Conservation (phyloP, 2,329 filamentous ascomycete genomes). For the Leptosphaerulina australis region DNA sequence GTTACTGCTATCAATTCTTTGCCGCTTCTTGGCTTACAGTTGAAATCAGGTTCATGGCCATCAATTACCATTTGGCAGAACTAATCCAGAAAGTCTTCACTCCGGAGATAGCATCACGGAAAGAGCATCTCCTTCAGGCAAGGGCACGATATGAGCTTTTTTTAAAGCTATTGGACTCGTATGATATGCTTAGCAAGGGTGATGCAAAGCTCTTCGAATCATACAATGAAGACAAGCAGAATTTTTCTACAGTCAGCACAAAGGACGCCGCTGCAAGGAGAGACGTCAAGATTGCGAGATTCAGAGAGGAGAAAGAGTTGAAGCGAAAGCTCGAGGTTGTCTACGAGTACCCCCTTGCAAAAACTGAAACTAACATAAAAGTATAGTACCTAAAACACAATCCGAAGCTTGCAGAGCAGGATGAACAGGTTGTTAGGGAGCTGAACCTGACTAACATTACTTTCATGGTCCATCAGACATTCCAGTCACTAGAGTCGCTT, state of each 20-base stretch:
- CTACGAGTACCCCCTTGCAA: constrained; percentile 12
- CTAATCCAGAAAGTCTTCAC: constrained; percentile 71
- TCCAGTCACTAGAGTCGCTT: constrained; percentile 85
- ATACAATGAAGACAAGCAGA: constrained; percentile 73
- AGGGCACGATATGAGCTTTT: constrained; percentile 78
- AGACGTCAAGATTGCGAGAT: constrained; percentile 84
- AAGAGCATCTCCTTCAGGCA: constrained; percentile 65
- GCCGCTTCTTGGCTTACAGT: constrained; percentile 12
- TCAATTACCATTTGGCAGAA: constrained; percentile 80
- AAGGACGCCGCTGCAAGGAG: constrained; percentile 72
- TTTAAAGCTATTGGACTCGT: constrained; percentile 76
- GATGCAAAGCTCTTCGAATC: constrained; percentile 73
- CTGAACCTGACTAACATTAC: constrained; percentile 77
- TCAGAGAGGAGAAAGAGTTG: constrained; percentile 82
- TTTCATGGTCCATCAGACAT: constrained; percentile 77
- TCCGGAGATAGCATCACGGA: constrained; percentile 60
- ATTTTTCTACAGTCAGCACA: constrained; percentile 73
- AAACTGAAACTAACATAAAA: constrained; percentile 18
- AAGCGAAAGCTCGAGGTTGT: constrained; percentile 79
- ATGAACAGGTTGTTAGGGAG: constrained; percentile 83
- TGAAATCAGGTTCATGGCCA: constrained; percentile 68
- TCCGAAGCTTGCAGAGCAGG: constrained; percentile 67
- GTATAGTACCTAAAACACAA: constrained; percentile 64
- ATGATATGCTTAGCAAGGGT: constrained; percentile 69
- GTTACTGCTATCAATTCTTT: constrained; percentile 13